Evolutionary conservation across 208 protist species (phyloP).

Genomic region (Leishmania mexicana): DNA sequence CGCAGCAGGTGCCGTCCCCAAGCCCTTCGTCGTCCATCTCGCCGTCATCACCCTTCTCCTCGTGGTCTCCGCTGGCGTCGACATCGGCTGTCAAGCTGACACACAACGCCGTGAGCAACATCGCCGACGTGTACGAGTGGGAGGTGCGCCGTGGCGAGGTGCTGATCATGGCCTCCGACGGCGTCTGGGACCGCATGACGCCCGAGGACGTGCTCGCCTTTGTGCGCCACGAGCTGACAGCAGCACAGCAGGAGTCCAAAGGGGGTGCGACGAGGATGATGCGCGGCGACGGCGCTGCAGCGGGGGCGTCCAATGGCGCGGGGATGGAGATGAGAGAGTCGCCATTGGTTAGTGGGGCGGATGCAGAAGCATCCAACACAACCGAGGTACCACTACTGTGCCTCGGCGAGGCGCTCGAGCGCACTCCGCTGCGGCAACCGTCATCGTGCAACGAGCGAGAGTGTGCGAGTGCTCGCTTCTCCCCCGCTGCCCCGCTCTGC

Average conservation of each 20-base stretch:
- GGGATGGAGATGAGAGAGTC: neutral
- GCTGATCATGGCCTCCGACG: slow-evolving; percentile 76
- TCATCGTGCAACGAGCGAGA: neutral
- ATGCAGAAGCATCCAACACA: neutral
- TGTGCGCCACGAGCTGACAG: slow-evolving; percentile 28
- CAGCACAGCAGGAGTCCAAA: neutral
- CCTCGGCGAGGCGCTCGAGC: neutral
- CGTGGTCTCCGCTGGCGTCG: neutral
- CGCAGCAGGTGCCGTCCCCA: neutral
- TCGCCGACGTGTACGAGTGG: slow-evolving; percentile 73
- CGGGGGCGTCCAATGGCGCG: neutral
- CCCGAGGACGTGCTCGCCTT: slow-evolving; percentile 61
- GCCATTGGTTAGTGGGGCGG: neutral
- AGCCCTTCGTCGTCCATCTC: neutral
- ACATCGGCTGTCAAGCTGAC: neutral
- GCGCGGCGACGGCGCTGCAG: neutral
- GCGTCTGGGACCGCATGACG: slow-evolving; percentile 79
- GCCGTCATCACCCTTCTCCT: slow-evolving; percentile 6
- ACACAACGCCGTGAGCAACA: slow-evolving; percentile 70
- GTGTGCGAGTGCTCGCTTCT: neutral
- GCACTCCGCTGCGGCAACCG: slow-evolving; percentile 9
- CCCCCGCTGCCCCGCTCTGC: neutral
- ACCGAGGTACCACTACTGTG: neutral
- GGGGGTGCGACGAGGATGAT: neutral
- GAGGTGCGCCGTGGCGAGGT: slow-evolving; percentile 66